phyloP scores from a whole-genome alignment of 768 basidiomycete species.

The Cyclocybe cylindracea region DNA sequence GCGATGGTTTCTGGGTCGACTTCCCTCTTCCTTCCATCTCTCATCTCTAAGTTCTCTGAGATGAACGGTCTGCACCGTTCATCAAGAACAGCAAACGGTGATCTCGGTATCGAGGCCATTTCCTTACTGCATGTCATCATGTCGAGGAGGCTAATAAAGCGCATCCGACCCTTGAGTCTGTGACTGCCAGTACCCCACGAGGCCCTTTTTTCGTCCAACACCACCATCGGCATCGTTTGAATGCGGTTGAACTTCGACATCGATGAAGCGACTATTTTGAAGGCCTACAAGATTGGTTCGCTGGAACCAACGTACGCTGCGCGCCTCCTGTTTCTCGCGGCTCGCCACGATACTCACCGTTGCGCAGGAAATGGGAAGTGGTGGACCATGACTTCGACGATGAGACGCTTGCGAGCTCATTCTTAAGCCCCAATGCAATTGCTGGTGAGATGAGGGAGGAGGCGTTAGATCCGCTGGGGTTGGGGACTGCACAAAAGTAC shows the following conservation, averaged over 20 bases:
- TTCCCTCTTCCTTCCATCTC: too few species aligned
- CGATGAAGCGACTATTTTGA: constrained; percentile 81
- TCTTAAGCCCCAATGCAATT: constrained; percentile 44
- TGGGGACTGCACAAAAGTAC: constrained; percentile 53
- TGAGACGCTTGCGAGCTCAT: constrained; percentile 61
- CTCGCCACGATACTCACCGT: background rate
- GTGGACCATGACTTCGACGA: constrained; percentile 78
- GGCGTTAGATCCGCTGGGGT: constrained; percentile 65
- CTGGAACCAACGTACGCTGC: constrained; percentile 66
- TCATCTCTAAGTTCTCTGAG: too few species aligned
- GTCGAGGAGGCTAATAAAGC: background rate
- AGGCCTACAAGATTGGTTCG: constrained; percentile 81
- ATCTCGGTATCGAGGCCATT: too few species aligned
- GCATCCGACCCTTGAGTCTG: background rate
- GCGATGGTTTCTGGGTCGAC: too few species aligned
- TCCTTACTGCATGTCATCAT: too few species aligned
- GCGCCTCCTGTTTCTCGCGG: background rate
- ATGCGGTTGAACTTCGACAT: constrained; percentile 69
- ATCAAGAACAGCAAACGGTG: too few species aligned
- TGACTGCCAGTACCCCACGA: background rate
- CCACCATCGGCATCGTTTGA: background rate
- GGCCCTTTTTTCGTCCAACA: background rate
- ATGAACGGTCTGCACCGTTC: too few species aligned
- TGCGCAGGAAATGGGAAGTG: constrained; percentile 81
- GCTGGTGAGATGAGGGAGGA: constrained; percentile 43